These are phyloP conservation scores for Dothiorella sarmentorum DNA, from an alignment of 2,329 filamentous ascomycete genomes.

Conservation along the genomic window DNA sequence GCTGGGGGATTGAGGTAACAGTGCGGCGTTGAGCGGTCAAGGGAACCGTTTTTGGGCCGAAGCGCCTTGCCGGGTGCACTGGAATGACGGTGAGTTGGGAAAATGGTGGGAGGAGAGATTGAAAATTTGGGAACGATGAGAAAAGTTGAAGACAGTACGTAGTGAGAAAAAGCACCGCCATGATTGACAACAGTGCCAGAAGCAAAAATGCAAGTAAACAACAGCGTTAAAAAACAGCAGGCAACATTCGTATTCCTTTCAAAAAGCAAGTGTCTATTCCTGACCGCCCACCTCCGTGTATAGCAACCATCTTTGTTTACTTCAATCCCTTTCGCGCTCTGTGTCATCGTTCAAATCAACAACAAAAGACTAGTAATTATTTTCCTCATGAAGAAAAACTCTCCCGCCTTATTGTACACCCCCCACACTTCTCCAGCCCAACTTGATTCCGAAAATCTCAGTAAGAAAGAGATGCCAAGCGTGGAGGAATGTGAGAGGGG, in stretches of 20 bases:
- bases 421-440: background rate
- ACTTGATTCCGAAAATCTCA: too few species aligned
- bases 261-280: background rate
- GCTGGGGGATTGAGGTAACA: conserved; percentile 12
- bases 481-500: background rate
- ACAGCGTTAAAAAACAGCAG: background rate
- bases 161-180: too few species aligned
- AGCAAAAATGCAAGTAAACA: background rate
- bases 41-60: background rate
- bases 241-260: background rate
- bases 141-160: too few species aligned
- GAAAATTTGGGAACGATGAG: too few species aligned
- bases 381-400: conserved; percentile 10
- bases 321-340: background rate
- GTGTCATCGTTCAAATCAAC: background rate
- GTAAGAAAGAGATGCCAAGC: background rate
- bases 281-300: conserved; percentile 4
- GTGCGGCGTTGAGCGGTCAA: conserved; percentile 13
- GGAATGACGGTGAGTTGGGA: background rate
- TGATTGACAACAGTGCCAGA: background rate
- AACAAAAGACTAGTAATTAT: background rate
- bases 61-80: background rate
- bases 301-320: background rate
- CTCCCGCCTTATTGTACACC: conserved; percentile 10
- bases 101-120: background rate